Evolutionary conservation across 2,329 filamentous ascomycete genomes (phyloP), one percentile per base, ranked within the genome.

Genomic region (Gremmenia infestans): DNA sequence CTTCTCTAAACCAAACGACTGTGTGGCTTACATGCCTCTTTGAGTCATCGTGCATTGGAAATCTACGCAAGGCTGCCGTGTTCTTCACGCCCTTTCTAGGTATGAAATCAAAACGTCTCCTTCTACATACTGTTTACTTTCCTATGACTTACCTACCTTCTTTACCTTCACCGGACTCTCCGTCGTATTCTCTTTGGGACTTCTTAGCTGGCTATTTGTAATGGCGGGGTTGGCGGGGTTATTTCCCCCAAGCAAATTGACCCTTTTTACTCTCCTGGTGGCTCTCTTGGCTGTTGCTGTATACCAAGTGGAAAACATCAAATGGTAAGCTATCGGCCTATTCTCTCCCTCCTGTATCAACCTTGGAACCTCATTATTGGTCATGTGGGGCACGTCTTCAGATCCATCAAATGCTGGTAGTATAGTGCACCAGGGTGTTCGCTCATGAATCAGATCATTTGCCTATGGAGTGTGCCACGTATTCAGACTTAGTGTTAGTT

Each of bases 311-410:
- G 43, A 51, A 15, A 25, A 62, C 32, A 36, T 7, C n/a, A 42
- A 47, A 50, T 61, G 64, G 64, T 66, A 63, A 59, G 65, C 49
- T 11, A 19, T 47, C 28, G 23, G 47, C 15, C n/a, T 32, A 47
- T 15, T 48, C 45, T n/a, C 23, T 47, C 19, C 22, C 5, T 12
- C n/a, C 11, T 25, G 5, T 5, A 19, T 25, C 42, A 32, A 32
- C 3, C 28, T 32, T 32, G 8, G 9, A 32, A 11, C 28, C 8
- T 32, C 28, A 9, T 11, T 32, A 4, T 32, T 32, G 28, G 28
- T 32, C 28, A 32, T 9, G 28, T 32, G 28, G 9, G 28, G 2
- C 2, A 9, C 28, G 28, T 32, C 11, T 11, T 11, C 28, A 32
- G 28, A 32, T 8, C 28, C 28, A 32, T 32, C 28, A 9, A 11